Conservation (phyloP, 2,329 filamentous ascomycete species). For the Tolypocladium cylindrosporum region DNA sequence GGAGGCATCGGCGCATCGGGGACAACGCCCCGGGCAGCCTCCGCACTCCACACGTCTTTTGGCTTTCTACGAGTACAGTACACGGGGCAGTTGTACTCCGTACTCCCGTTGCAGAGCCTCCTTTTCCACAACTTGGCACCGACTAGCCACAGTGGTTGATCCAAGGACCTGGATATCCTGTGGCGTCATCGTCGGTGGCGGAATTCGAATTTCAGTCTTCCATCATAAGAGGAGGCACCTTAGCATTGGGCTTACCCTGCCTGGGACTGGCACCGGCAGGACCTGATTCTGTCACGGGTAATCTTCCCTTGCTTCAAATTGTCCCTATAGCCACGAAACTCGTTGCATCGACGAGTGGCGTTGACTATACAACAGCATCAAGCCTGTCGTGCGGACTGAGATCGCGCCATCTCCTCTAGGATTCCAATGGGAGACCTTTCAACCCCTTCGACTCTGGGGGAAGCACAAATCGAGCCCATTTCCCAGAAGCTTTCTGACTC, state of each 20-base stretch:
- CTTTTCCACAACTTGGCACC: not conserved
- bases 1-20: not conserved
- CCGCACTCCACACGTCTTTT: not conserved
- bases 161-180: not conserved
- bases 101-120: not conserved
- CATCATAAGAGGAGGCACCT: not conserved
- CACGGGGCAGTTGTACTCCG: not conserved
- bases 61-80: not conserved
- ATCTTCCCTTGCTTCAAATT: not conserved
- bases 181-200: not conserved
- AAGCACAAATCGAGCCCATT: slow-evolving; percentile 8
- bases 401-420: not conserved
- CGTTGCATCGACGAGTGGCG: not conserved
- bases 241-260: not conserved
- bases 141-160: not conserved
- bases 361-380: not conserved
- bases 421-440: slow-evolving; percentile 24
- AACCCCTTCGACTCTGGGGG: slow-evolving; percentile 9
- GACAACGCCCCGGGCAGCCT: not conserved
- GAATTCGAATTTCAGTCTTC: not conserved
- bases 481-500: slow-evolving; percentile 2
- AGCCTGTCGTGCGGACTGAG: not conserved
- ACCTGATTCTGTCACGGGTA: not conserved
- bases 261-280: not conserved
- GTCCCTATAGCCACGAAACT: not conserved